Conservation (phyloP, 2,329 filamentous ascomycete species). For the Biscogniauxia sp. region DNA sequence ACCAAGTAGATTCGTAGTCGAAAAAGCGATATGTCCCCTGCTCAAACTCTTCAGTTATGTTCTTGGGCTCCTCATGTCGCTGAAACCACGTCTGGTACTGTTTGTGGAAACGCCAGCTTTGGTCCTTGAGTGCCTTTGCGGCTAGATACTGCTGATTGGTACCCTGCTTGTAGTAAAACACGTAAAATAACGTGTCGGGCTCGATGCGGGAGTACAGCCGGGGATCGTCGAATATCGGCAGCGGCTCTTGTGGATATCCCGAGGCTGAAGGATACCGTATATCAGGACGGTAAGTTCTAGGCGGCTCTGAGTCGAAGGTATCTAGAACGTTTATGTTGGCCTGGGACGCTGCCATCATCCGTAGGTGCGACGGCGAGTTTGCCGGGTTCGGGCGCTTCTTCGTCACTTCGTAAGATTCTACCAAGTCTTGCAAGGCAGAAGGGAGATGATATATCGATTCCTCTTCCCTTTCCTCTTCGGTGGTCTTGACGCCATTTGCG, state of each 20-base stretch:
- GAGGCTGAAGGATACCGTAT: slow-evolving; percentile 71
- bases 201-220: slow-evolving; percentile 86
- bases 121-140: slow-evolving; percentile 94
- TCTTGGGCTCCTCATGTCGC: slow-evolving; percentile 96
- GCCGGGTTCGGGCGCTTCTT: slow-evolving; percentile 65
- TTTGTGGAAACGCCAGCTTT: slow-evolving; percentile 99
- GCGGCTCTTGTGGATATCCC: slow-evolving; percentile 90
- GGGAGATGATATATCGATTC: slow-evolving; percentile 91
- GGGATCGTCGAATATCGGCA: slow-evolving; percentile 88
- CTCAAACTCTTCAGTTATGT: slow-evolving; percentile 97
- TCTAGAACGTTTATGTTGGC: slow-evolving; percentile 64
- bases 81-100: slow-evolving; percentile 99
- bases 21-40: slow-evolving; percentile 99
- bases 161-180: slow-evolving; percentile 98
- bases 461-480: slow-evolving; percentile 43
- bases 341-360: slow-evolving; percentile 74
- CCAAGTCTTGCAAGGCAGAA: slow-evolving; percentile 80
- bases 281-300: slow-evolving; percentile 80
- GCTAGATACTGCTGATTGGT: slow-evolving; percentile 94
- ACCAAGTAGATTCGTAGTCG: slow-evolving; percentile 99
- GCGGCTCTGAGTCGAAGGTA: slow-evolving; percentile 74
- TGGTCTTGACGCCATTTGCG: slow-evolving; percentile 49
- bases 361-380: slow-evolving; percentile 64
- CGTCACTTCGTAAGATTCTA: slow-evolving; percentile 85
- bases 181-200: slow-evolving; percentile 94